Conservation (phyloP, 2,329 filamentous ascomycete species). For the Arthrobotrys sinensis region DNA sequence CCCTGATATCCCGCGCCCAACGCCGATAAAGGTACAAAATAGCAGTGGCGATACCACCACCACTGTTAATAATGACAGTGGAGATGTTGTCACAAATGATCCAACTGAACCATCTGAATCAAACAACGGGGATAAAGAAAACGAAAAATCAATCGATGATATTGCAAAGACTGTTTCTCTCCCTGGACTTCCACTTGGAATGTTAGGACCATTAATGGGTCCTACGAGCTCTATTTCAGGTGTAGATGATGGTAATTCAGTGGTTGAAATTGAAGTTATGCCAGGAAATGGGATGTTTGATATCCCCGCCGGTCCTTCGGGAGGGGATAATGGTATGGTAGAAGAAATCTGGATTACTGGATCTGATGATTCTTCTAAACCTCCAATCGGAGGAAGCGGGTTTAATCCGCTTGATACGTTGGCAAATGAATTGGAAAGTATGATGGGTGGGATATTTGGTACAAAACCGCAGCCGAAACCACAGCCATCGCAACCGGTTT, state of each 20-base stretch:
- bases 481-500: neutral
- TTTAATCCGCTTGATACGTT: slow-evolving; percentile 36
- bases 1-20: slow-evolving; percentile 27
- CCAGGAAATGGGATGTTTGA: slow-evolving; percentile 1
- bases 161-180: slow-evolving; percentile 10
- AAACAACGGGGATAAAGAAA: neutral
- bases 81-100: neutral
- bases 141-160: neutral
- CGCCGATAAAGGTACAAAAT: slow-evolving; percentile 33
- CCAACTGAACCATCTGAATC: neutral
- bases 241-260: slow-evolving; percentile 12
- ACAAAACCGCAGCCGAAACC: neutral
- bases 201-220: slow-evolving; percentile 26
- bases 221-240: neutral
- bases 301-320: slow-evolving; percentile 1
- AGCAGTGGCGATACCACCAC: neutral
- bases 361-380: slow-evolving; percentile 2
- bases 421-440: slow-evolving; percentile 18
- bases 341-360: slow-evolving; percentile 49
- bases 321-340: slow-evolving; percentile 19
- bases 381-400: neutral
- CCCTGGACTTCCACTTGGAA: slow-evolving; percentile 22
- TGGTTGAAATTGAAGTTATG: slow-evolving; percentile 39
- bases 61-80: neutral
- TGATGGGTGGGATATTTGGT: slow-evolving; percentile 51